Base-by-base conservation (phyloP, 75 land plant genomes). In the Chamaecyparis obtusa region DNA sequence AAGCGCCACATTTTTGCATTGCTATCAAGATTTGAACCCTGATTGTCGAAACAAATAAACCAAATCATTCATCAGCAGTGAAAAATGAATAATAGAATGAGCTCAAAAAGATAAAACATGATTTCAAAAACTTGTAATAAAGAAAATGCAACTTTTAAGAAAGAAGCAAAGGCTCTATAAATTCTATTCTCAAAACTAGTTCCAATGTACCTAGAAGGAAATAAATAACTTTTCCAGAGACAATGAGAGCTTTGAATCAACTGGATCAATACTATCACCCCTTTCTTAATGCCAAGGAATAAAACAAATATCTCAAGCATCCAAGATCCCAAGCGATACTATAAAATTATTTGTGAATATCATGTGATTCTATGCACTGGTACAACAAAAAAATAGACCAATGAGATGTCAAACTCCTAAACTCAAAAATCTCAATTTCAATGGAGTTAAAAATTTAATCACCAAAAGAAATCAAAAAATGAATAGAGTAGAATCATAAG, bases 1-100 rank as follows among this genome's bases (percentile, higher is more conserved):
- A 98, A 89, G 76, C 99, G 99, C 99, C 99, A 98, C 93, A 94
- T 97, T 94, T 98, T 98, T 30, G 99, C 98, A 93, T 95, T 93
- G 90, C 94, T 92, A 83, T 98, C 99, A 87, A 98, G 94, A 85
- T 96, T 96, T 33, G 97, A 92, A 36, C 99, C 99, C 99, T 98
- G 88, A 27, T 81, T 49, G 48, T 81, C 83, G 16, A 81, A 46
- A 44, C 48, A 74, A 89, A 19, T 75, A 87, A 37, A 10, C n/a
- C 80, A 19, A 14, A 15, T 48, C 72, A 84, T 79, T 44, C 27
- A 55, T 35, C 35, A 55, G 37, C 37, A 33, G 35, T 48, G 17
- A 87, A 60, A 32, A 87, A 27, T 21, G 10, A 87, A 19, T 3
- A 27, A 19, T 35, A 84, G 72, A 57, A 43, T n/a, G 79, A 19